phyloP scores from a whole-genome alignment of 352 stramenopile species.

The Phytophthora multivora region DNA sequence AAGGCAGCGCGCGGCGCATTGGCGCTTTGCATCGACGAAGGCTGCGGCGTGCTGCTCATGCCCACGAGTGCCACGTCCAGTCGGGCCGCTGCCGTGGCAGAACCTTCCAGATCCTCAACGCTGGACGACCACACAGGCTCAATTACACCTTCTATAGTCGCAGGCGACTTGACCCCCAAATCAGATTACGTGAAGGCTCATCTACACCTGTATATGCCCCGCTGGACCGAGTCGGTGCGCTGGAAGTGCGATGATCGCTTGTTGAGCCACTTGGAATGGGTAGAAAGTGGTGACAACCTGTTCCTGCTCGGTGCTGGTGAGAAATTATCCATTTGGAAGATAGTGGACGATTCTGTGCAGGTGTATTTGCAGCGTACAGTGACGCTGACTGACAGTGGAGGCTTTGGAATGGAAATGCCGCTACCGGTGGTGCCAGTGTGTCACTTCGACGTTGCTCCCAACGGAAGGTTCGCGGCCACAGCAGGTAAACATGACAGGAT shows the following conservation, averaged over 20 bases:
- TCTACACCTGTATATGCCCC: slow-evolving; percentile 68
- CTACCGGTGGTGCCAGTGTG: slow-evolving; percentile 30
- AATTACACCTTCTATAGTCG: not conserved
- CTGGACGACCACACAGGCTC: not conserved
- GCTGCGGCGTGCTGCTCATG: slow-evolving; percentile 66
- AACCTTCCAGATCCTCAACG: slow-evolving; percentile 9
- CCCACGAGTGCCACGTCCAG: slow-evolving; percentile 44
- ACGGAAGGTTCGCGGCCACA: slow-evolving; percentile 66
- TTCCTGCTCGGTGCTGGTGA: slow-evolving; percentile 72
- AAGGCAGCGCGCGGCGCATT: slow-evolving; percentile 59
- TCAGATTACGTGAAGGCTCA: slow-evolving; percentile 68
- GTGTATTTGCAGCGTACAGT: slow-evolving; percentile 84
- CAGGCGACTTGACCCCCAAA: slow-evolving; percentile 12
- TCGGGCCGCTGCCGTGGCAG: slow-evolving; percentile 17
- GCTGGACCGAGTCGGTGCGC: slow-evolving; percentile 70
- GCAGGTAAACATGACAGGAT: slow-evolving; percentile 64
- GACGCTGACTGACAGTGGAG: slow-evolving; percentile 28
- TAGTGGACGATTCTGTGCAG: slow-evolving; percentile 79
- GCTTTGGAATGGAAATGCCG: slow-evolving; percentile 1
- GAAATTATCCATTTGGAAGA: slow-evolving; percentile 82
- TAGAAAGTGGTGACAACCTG: slow-evolving; percentile 71
- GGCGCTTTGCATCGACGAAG: slow-evolving; percentile 66
- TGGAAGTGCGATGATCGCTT: slow-evolving; percentile 71
- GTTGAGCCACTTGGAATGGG: slow-evolving; percentile 75
- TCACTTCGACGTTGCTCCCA: slow-evolving; percentile 71